Percentiles rank a stretch among this genome's conserved stretches.
phyloP scores from a whole-genome alignment of 192 early-diverging fungal species.

The Backusella tuberculispora region DNA sequence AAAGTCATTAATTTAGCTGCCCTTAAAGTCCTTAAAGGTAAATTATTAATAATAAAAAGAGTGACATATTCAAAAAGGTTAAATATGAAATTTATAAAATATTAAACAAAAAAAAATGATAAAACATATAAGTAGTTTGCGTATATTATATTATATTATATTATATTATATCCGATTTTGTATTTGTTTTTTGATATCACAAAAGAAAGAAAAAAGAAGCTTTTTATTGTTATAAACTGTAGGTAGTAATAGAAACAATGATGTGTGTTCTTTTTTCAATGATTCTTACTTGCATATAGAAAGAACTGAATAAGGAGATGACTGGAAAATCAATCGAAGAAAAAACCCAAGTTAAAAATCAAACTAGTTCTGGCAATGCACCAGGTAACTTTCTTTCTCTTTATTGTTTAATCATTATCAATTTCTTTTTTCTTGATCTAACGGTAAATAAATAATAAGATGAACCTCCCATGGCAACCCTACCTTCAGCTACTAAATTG shows the following conservation, averaged over 20 bases:
- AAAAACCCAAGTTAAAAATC: slow-evolving; percentile 10
- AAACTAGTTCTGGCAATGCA: slow-evolving; percentile 5
- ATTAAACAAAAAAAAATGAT: neutral
- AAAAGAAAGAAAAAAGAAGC: neutral
- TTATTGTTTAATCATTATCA: neutral
- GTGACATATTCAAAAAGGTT: neutral
- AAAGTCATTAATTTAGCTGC: neutral
- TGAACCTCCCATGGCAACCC: neutral
- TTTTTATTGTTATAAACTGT: slow-evolving; percentile 5
- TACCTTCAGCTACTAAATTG: neutral
- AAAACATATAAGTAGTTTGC: neutral
- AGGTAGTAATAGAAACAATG: neutral
- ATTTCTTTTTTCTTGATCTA: neutral
- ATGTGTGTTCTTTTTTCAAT: neutral
- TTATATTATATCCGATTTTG: neutral
- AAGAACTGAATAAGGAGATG: slow-evolving; percentile 11
- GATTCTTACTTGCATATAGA: slow-evolving; percentile 15
- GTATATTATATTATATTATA: too few species aligned
- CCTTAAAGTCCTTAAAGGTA: neutral
- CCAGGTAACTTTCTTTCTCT: neutral
- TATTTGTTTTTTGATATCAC: neutral
- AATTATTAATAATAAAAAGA: neutral
- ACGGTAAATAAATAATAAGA: neutral
- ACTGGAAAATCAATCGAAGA: slow-evolving; percentile 13
- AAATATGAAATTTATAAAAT: neutral